These are phyloP conservation scores for Neurospora pannonica DNA, from an alignment of 495 filamentous ascomycete genomes.

Conservation along the genomic window DNA sequence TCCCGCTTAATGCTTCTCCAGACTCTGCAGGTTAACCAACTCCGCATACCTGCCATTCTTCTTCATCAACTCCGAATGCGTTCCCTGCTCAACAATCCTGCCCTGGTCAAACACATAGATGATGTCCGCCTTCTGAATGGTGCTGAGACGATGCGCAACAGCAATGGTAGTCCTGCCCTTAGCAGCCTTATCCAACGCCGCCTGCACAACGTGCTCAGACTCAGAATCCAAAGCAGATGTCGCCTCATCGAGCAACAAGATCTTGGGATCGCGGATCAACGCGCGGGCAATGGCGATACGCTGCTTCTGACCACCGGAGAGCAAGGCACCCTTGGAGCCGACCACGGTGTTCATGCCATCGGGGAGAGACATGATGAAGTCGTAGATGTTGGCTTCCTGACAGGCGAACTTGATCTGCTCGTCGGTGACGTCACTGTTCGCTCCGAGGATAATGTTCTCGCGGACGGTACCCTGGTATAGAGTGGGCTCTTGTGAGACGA, in stretches of 20 bases:
- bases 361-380: conserved; percentile 57
- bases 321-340: conserved; percentile 54
- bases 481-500: conserved; percentile 59
- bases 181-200: conserved; percentile 58
- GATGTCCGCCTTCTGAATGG: conserved; percentile 50
- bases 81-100: conserved; percentile 47
- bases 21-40: conserved; percentile 59
- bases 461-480: conserved; percentile 48
- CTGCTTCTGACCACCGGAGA: conserved; percentile 78
- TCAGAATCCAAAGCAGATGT: conserved; percentile 70
- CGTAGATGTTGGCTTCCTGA: conserved; percentile 55
- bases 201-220: conserved; percentile 65
- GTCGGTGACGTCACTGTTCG: conserved; percentile 33
- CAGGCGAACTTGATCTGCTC: conserved; percentile 51
- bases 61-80: conserved; percentile 42
- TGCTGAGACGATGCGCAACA: conserved; percentile 58
- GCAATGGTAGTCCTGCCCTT: conserved; percentile 62
- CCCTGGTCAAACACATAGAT: conserved; percentile 51
- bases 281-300: conserved; percentile 72
- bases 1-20: conserved; percentile 43
- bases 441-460: conserved; percentile 53
- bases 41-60: conserved; percentile 44
- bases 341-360: conserved; percentile 54
- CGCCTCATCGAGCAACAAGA: conserved; percentile 75
- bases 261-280: conserved; percentile 59